Conservation (phyloP, 208 protist species). For the Crithidia fasciculata region DNA sequence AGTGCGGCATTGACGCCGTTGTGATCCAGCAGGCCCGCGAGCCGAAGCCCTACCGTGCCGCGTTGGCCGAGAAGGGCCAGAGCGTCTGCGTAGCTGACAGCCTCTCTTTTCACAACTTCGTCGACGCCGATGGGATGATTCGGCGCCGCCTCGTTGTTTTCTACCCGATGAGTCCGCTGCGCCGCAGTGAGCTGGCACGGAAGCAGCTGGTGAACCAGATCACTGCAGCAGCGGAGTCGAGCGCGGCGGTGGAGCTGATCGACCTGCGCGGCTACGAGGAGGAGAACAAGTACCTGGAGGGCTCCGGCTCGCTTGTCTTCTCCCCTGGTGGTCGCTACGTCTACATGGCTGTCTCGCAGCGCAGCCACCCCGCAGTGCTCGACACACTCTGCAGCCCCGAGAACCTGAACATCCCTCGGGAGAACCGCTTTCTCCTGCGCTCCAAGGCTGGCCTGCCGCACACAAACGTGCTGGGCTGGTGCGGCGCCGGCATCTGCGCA, state of each 20-base stretch:
- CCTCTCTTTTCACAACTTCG: slow-evolving; percentile 78
- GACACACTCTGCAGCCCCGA: slow-evolving; percentile 59
- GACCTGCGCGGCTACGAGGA: slow-evolving; percentile 65
- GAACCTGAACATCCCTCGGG: slow-evolving; percentile 71
- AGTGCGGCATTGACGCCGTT: slow-evolving; percentile 27
- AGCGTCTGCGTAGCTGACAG: slow-evolving; percentile 53
- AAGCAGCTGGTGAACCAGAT: slow-evolving; percentile 59
- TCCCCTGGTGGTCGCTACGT: slow-evolving; percentile 68
- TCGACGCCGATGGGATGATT: slow-evolving; percentile 55
- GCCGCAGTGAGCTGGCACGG: slow-evolving; percentile 58
- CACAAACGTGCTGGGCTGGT: slow-evolving; percentile 84
- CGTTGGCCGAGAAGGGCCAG: slow-evolving; percentile 50
- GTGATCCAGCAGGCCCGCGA: slow-evolving; percentile 36
- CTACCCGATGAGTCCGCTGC: slow-evolving; percentile 70
- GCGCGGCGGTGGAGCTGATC: slow-evolving; percentile 54
- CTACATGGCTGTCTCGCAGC: slow-evolving; percentile 68
- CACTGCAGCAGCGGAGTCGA: slow-evolving; percentile 26
- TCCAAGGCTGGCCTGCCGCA: slow-evolving; percentile 42
- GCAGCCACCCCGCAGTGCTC: slow-evolving; percentile 64
- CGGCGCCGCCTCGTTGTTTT: slow-evolving; percentile 66
- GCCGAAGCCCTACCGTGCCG: slow-evolving; percentile 19
- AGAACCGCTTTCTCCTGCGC: slow-evolving; percentile 69
- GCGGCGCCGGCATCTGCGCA: slow-evolving; percentile 77
- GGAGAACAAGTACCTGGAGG: slow-evolving; percentile 60
- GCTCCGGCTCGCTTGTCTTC: slow-evolving; percentile 66